A percentile compares a stretch with the other conserved stretches of the same genome.
These are phyloP conservation scores for Drechslerella dactyloides DNA, from an alignment of 2,329 filamentous ascomycete genomes.

Conservation along the genomic window DNA sequence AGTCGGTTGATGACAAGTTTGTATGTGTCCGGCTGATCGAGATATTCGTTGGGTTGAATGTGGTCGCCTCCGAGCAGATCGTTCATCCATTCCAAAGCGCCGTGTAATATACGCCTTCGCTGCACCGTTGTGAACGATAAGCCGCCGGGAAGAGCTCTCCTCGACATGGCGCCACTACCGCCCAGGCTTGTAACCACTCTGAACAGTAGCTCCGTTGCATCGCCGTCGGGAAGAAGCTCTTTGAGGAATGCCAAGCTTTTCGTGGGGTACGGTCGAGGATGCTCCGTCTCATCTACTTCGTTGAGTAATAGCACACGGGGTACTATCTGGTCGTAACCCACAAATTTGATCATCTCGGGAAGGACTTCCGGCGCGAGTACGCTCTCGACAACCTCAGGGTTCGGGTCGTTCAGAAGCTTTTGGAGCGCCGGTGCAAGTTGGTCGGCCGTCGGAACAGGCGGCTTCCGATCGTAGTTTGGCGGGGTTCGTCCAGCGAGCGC, in stretches of 20 bases:
- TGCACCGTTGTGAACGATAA: slow-evolving; percentile 53
- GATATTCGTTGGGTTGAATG: slow-evolving; percentile 52
- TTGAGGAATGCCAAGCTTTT: slow-evolving; percentile 54
- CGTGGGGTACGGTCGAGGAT: slow-evolving; percentile 53
- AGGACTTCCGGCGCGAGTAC: slow-evolving; percentile 55
- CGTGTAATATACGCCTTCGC: slow-evolving; percentile 54
- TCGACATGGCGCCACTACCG: slow-evolving; percentile 52
- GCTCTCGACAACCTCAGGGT: slow-evolving; percentile 55
- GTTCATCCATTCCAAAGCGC: slow-evolving; percentile 54
- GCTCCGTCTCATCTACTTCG: slow-evolving; percentile 55
- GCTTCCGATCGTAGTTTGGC: slow-evolving; percentile 54
- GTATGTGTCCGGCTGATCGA: slow-evolving; percentile 53
- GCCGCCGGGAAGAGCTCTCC: slow-evolving; percentile 53
- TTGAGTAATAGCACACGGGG: slow-evolving; percentile 54
- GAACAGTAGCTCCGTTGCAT: slow-evolving; percentile 54
- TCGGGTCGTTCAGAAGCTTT: slow-evolving; percentile 54
- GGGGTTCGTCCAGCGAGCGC: slow-evolving; percentile 54
- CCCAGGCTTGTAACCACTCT: slow-evolving; percentile 54
- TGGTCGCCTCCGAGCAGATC: slow-evolving; percentile 48
- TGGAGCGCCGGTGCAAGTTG: slow-evolving; percentile 54
- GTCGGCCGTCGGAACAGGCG: slow-evolving; percentile 53
- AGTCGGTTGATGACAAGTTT: slow-evolving; percentile 54
- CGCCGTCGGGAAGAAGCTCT: slow-evolving; percentile 52
- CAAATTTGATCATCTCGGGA: slow-evolving; percentile 53
- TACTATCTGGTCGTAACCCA: slow-evolving; percentile 55